Evolutionary conservation across 2,329 filamentous ascomycete genomes (phyloP).

Genomic region (Simplicillium aogashimaense): DNA sequence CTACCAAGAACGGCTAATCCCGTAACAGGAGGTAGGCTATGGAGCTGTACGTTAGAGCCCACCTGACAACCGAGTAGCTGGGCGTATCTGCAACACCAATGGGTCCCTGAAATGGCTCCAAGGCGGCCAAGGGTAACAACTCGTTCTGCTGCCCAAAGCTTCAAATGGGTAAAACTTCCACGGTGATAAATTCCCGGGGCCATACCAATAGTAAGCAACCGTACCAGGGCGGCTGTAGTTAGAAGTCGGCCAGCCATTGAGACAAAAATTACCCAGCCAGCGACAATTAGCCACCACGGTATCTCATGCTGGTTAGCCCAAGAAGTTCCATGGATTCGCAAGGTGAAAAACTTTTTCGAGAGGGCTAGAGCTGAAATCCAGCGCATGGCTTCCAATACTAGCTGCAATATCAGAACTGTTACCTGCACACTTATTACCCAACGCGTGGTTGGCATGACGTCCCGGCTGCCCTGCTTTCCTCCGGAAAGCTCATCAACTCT

Average conservation of each 20-base stretch:
- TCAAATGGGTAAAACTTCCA: constrained; percentile 9
- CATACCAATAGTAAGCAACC: constrained; percentile 8
- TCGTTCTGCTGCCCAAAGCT: constrained; percentile 10
- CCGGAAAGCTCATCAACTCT: constrained; percentile 9
- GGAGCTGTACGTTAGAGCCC: constrained; percentile 10
- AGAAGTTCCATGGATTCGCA: not conserved
- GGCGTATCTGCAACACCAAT: constrained; percentile 9
- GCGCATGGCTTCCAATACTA: constrained; percentile 7
- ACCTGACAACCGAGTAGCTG: constrained; percentile 11
- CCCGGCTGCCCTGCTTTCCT: constrained; percentile 5
- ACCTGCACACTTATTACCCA: constrained; percentile 10
- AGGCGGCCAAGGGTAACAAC: constrained; percentile 6
- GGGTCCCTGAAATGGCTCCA: constrained; percentile 8
- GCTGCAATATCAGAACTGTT: constrained; percentile 5
- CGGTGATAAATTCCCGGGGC: constrained; percentile 10
- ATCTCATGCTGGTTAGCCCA: constrained; percentile 8
- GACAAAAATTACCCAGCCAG: constrained; percentile 8
- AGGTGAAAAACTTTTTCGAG: constrained; percentile 8
- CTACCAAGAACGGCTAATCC: constrained; percentile 11
- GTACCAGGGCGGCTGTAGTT: constrained; percentile 4
- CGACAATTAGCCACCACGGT: constrained; percentile 8
- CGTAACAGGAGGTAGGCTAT: constrained; percentile 8
- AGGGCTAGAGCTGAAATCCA: constrained; percentile 6
- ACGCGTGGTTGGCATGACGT: constrained; percentile 10
- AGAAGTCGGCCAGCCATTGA: constrained; percentile 9